These are phyloP conservation scores for Talinum fruticosum DNA, from an alignment of 148 eudicot species.

Conservation along the genomic window DNA sequence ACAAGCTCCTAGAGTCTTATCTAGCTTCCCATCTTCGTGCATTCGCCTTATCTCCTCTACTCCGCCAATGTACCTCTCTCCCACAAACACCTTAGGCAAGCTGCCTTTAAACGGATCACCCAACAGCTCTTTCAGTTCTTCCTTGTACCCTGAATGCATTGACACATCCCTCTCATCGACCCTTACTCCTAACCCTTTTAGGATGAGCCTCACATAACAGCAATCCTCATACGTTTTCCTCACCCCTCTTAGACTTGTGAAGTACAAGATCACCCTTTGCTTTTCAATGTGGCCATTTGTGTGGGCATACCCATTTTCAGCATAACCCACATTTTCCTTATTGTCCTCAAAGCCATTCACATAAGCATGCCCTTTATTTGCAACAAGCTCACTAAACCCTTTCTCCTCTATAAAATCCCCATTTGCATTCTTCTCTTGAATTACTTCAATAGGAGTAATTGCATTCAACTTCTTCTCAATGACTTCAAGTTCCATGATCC, in stretches of 20 bases:
- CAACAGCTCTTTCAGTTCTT: slow-evolving; percentile 61
- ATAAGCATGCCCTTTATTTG: slow-evolving; percentile 13
- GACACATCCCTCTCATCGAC: slow-evolving; percentile 92
- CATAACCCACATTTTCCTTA: slow-evolving; percentile 1
- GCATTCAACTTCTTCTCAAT: not conserved
- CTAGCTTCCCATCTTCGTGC: slow-evolving; percentile 78
- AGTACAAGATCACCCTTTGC: slow-evolving; percentile 49
- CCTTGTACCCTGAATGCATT: slow-evolving; percentile 84
- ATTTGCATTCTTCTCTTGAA: not conserved
- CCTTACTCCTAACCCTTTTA: slow-evolving; percentile 57
- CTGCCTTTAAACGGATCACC: slow-evolving; percentile 42
- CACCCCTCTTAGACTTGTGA: slow-evolving; percentile 85
- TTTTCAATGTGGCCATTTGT: slow-evolving; percentile 6
- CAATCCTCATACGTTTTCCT: slow-evolving; percentile 93
- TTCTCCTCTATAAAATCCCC: not conserved
- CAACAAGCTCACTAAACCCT: not conserved
- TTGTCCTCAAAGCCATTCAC: slow-evolving; percentile 5
- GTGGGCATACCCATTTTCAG: not conserved
- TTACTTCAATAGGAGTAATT: not conserved
- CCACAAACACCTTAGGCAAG: slow-evolving; percentile 74
- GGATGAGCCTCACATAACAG: slow-evolving; percentile 59
- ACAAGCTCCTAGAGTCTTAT: slow-evolving; percentile 49
- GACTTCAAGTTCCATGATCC: not conserved
- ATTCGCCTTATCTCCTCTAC: slow-evolving; percentile 61
- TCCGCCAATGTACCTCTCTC: slow-evolving; percentile 64